Base-by-base conservation (phyloP, 257 asterid species). In the Mitragyna speciosa region DNA sequence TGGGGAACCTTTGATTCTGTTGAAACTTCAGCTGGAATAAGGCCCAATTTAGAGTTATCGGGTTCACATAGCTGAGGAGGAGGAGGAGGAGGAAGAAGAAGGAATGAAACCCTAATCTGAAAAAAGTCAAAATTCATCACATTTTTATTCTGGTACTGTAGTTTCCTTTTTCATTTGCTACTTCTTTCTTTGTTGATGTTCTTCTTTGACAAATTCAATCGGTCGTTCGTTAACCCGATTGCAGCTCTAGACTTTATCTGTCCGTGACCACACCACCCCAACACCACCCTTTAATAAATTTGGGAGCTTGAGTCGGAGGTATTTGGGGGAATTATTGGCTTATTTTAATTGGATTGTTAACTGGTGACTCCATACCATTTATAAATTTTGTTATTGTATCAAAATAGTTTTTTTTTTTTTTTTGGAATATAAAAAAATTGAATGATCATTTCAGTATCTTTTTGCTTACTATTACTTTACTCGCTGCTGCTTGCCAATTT, bases 21-120 rank as follows among this genome's bases (percentile, higher is more conserved):
- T 0, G 11, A 51, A 7, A 5, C 45, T n/a, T 28, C 30, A 61
- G 28, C 71, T 5, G 43, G 59, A 17, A 59, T 61, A 15, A 41
- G 43, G 31, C 43, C 71, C 71, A 76, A 61, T 76, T 61, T 76
- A 28, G 43, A 59, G 71, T 59, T 76, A 59, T 4, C 33, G n/a
- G 33, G 39, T 20, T 61, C 41, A 59, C 52, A 2, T 14, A 16
- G 3, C 17, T 9, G 14, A 12, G 54, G 54, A 12, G 12, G 54
- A 49, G 14, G 15, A 9, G 14, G 17, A 10, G 17, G 16, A 49
- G 17, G 16, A 49, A 52, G 66, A 45, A 2, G 11, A 19, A 41
- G 15, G 7, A 11, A 10, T 76, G 59, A 76, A 76, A 76, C 79
- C 79, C 79, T 76, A 76, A 59, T 61, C 71, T 59, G 58, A 51